Percentiles rank a stretch among this genome's conserved stretches.
Evolutionary conservation across 2,329 filamentous ascomycete genomes (phyloP).

Genomic region (Trichoderma guizhouense): DNA sequence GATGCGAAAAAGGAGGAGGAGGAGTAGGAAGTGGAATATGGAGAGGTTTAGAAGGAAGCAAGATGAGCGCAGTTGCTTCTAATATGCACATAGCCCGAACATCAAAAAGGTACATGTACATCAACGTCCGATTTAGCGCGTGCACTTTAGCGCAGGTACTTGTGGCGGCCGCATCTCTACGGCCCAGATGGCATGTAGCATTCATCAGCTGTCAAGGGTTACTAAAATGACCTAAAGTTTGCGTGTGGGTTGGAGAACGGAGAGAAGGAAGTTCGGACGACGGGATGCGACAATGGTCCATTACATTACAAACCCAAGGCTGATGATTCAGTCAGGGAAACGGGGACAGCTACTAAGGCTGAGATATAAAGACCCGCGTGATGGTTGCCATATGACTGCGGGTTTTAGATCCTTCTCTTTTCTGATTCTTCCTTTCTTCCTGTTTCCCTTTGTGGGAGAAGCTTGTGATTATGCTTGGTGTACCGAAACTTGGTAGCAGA

Average conservation of each 20-base stretch:
- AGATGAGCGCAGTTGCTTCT: background rate
- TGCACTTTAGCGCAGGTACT: background rate
- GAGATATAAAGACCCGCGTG: slow-evolving; percentile 2
- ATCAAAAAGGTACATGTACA: background rate
- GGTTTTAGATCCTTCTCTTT: background rate
- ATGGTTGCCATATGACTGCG: slow-evolving; percentile 6
- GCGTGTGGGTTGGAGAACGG: background rate
- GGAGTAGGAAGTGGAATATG: background rate
- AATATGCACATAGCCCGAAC: slow-evolving; percentile 9
- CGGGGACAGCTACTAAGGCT: background rate
- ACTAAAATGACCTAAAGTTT: background rate
- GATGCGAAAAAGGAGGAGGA: background rate
- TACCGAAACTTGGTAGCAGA: background rate
- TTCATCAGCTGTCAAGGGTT: background rate
- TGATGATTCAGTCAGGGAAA: background rate
- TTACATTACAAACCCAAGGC: background rate
- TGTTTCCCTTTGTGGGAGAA: background rate
- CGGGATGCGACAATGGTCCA: background rate
- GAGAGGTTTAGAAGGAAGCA: background rate
- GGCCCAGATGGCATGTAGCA: background rate
- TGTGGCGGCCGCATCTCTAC: background rate
- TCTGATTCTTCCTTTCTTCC: background rate
- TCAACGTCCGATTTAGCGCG: background rate
- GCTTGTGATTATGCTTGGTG: background rate
- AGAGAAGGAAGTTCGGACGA: slow-evolving; percentile 9